Percentiles rank a stretch among this genome's conserved stretches.
Evolutionary conservation across 2,329 filamentous ascomycete species (phyloP).

Genomic region (Stachybotrys chlorohalonatus): DNA sequence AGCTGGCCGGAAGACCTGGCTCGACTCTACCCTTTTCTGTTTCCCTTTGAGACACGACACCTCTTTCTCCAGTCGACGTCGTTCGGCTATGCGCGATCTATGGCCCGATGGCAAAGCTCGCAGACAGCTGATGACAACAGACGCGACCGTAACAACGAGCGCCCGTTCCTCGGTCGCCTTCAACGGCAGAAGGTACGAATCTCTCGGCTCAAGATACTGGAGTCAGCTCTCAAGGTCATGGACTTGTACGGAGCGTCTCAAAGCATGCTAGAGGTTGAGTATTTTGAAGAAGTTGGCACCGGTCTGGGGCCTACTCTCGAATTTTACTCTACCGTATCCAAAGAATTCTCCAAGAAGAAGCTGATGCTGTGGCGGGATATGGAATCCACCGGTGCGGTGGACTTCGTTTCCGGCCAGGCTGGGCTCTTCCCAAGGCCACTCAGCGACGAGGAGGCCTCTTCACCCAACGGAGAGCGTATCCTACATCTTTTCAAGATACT

Average conservation of each 20-base stretch:
- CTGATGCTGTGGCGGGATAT: conserved; percentile 94
- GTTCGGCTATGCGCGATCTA: conserved; percentile 94
- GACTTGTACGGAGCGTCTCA: conserved; percentile 95
- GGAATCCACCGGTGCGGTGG: conserved; percentile 61
- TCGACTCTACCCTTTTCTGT: conserved; percentile 89
- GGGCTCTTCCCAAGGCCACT: conserved; percentile 91
- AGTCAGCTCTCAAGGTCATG: conserved; percentile 98
- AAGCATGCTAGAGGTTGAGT: conserved; percentile 93
- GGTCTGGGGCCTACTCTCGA: conserved; percentile 91
- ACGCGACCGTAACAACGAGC: conserved; percentile 77
- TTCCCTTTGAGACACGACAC: conserved; percentile 95
- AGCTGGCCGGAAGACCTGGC: conserved; percentile 95
- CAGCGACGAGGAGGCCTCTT: conserved; percentile 63
- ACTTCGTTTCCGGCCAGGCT: conserved; percentile 75
- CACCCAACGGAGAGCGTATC: conserved; percentile 77
- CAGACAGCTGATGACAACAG: conserved; percentile 74
- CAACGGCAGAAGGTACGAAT: conserved; percentile 98
- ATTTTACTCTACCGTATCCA: conserved; percentile 96
- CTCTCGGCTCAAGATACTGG: conserved; percentile 84
- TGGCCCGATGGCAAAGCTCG: conserved; percentile 94
- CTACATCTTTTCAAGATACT: conserved; percentile 85
- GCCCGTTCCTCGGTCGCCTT: conserved; percentile 81
- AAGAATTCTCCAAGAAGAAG: conserved; percentile 95
- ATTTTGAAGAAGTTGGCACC: conserved; percentile 97
- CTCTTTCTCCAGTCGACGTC: conserved; percentile 96